phyloP scores from a whole-genome alignment of 1,139 yeast genomes.

The Taphrina flavorubra region DNA sequence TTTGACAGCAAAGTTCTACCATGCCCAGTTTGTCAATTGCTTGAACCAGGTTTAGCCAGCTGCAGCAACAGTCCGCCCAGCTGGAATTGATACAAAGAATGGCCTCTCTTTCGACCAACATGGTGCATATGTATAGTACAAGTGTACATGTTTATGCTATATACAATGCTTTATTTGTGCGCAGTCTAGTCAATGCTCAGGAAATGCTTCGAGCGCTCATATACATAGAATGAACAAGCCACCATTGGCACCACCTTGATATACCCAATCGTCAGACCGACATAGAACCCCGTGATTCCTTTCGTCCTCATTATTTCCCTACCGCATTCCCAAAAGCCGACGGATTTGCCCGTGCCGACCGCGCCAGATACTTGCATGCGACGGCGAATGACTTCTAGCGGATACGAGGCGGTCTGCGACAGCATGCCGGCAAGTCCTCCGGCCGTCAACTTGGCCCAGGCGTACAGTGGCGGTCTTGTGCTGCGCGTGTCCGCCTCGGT shows the following conservation, averaged over 20 bases:
- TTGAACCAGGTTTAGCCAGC: no score
- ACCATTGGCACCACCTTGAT: conserved; percentile 96
- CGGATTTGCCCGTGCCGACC: conserved; percentile 65
- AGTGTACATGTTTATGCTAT: conserved; percentile 1
- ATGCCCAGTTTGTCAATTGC: no score
- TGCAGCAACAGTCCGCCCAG: no score
- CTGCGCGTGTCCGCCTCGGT: conserved; percentile 10
- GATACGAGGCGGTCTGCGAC: conserved; percentile 96
- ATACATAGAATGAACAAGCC: conserved; percentile 92
- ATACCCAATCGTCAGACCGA: conserved; percentile 93
- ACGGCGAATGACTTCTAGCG: conserved; percentile 91
- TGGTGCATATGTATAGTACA: not conserved
- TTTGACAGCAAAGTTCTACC: no score
- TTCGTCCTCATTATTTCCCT: conserved; percentile 44
- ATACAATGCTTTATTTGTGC: not conserved
- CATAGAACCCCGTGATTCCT: conserved; percentile 86
- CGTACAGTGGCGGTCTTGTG: conserved; percentile 66
- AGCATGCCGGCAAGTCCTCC: conserved; percentile 95
- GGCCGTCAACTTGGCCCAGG: conserved; percentile 91
- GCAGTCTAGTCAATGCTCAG: conserved; percentile 58
- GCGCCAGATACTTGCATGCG: conserved; percentile 96
- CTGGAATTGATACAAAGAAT: not conserved
- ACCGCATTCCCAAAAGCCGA: conserved; percentile 61
- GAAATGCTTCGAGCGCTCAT: conserved; percentile 77
- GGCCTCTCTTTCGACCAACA: not conserved